Conservation (phyloP, 768 basidiomycete species). For the Kwoniella sp. region DNA sequence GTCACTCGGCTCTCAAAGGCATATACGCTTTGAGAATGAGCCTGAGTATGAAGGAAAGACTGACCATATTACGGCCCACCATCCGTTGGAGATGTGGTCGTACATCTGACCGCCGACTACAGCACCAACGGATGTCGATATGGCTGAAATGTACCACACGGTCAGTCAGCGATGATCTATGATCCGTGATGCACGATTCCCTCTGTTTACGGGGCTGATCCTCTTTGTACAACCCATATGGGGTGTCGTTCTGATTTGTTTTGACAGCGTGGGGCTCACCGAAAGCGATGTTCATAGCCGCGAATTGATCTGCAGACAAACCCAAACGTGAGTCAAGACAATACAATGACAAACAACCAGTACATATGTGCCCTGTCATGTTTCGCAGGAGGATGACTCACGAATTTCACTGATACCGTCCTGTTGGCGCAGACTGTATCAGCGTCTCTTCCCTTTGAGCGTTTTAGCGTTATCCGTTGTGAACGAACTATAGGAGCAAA, state of each 20-base stretch:
- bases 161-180: background rate
- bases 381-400: conserved; percentile 3
- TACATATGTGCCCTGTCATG: too few relatives aligned
- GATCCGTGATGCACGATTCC: too few relatives aligned
- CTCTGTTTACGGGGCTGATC: too few relatives aligned
- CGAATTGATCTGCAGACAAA: conserved; percentile 36
- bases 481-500: background rate
- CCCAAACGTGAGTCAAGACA: conserved; percentile 4
- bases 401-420: conserved; percentile 45
- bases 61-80: conserved; percentile 38
- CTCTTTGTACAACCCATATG: background rate
- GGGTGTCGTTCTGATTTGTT: too few relatives aligned
- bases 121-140: conserved; percentile 23
- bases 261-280: conserved; percentile 1
- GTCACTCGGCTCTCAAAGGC: background rate
- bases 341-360: too few relatives aligned
- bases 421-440: background rate
- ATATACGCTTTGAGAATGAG: background rate
- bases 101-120: conserved; percentile 46
- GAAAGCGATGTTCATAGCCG: conserved; percentile 44
- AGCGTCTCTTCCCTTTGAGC: background rate
- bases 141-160: background rate
- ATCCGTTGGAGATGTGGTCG: conserved; percentile 36
- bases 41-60: conserved; percentile 2
- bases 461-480: background rate